Base-by-base conservation (phyloP, 2,329 filamentous ascomycete species). In the Sclerotinia glacialis region DNA sequence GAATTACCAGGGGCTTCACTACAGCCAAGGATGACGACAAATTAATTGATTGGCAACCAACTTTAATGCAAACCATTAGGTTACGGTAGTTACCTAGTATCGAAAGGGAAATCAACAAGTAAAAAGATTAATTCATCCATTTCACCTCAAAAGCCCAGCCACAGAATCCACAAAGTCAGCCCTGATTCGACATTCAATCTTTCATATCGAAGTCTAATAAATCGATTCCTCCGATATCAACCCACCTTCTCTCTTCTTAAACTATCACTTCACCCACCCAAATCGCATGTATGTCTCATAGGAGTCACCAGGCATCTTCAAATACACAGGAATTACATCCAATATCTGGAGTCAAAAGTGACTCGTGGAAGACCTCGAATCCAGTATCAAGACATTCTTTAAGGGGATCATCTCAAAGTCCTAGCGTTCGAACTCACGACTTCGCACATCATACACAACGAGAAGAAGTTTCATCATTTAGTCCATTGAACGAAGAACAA, bases 261-360 rank as follows among this genome's bases (percentile, higher is more conserved):
- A 37, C n/a, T 34, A 31, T 37, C 26, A 37, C 26, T 23, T 40
- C 55, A 53, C 23, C 34, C 42, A 37, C 21, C 42, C 26, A 26
- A 68, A 68, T 54, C 72, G 71, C 71, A 70, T 74, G 72, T 63
- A 75, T 75, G 74, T 75, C 73, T 75, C 69, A 73, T 67, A 64
- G 70, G 66, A 60, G 67, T 71, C 74, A 72, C 46, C 71, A 65
- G 66, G 49, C 64, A 42, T 64, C 66, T 40, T 50, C 44, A 28
- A 60, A 49, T 64, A 62, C 50, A 56, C 55, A 67, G 47, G 37
- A 67, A 12, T 34, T 46, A 26, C 31, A 69, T 26, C 50, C 58
- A 47, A 52, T 60, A 59, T 54, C 66, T 55, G 44, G 46, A 34
- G 52, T 70, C 31, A 46, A 69, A 42, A 64, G 64, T 26, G 69